Percentiles rank a stretch among this genome's conserved stretches.
Conservation (phyloP, 345 rosid genomes). For the Ricinus communis region DNA sequence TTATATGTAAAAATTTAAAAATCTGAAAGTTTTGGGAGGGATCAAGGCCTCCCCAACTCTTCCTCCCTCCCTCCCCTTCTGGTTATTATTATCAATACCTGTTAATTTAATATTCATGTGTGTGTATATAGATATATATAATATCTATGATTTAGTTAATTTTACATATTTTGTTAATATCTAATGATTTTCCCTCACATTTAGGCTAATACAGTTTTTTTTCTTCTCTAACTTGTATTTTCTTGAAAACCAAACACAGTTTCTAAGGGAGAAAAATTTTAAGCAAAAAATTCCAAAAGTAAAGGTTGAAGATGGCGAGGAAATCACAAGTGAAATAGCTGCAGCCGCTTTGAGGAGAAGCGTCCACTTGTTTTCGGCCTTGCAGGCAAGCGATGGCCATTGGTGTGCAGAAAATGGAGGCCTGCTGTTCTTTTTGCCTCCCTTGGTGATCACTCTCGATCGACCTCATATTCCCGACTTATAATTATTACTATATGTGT, state of each 20-base stretch:
- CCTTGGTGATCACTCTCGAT: not conserved
- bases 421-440: not conserved
- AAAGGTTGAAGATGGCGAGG: not conserved
- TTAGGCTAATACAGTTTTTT: too few species aligned
- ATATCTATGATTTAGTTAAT: too few species aligned
- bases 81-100: too few species aligned
- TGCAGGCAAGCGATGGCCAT: slow-evolving; percentile 10
- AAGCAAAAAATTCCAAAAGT: not conserved
- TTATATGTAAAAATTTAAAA: too few species aligned
- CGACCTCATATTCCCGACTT: not conserved
- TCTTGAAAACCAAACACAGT: not conserved
- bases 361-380: not conserved
- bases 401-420: slow-evolving; percentile 4
- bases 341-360: not conserved
- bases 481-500: too few species aligned
- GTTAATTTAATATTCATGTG: too few species aligned
- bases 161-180: too few species aligned
- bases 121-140: too few species aligned
- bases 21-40: too few species aligned
- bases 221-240: not conserved
- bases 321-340: not conserved
- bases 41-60: too few species aligned
- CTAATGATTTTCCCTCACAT: too few species aligned
- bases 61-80: too few species aligned
- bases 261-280: slow-evolving; percentile 3